These are phyloP conservation scores for Jimgerdemannia flammicorona DNA, from an alignment of 192 early-diverging fungal genomes.

Conservation along the genomic window DNA sequence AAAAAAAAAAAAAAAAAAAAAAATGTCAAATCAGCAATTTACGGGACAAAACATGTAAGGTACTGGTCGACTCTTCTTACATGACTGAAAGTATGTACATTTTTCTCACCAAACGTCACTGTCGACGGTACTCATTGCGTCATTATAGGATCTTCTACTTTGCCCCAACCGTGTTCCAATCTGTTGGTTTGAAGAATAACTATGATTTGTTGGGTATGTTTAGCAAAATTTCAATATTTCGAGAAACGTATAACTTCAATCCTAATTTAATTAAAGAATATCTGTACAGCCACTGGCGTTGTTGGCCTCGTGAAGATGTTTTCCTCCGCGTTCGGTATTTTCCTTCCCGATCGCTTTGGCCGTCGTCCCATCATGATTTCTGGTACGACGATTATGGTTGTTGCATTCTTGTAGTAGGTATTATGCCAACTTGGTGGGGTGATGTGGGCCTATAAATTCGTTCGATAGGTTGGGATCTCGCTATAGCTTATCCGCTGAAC, in stretches of 20 bases:
- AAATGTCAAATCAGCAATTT: constrained; percentile 53
- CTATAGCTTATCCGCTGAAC: constrained; percentile 4
- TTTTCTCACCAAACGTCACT: no score
- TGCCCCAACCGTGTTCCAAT: constrained; percentile 37
- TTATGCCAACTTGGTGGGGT: neutral
- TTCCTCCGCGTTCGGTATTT: neutral
- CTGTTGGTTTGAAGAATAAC: constrained; percentile 21
- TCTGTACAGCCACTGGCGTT: constrained; percentile 24
- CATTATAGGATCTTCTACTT: constrained; percentile 61
- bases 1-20: no score
- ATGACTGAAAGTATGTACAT: no score
- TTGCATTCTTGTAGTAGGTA: constrained; percentile 19
- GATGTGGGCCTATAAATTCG: no score
- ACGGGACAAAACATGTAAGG: constrained; percentile 74
- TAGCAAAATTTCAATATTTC: no score
- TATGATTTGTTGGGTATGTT: constrained; percentile 14
- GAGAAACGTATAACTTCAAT: no score
- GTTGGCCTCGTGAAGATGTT: constrained; percentile 14
- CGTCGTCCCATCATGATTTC: constrained; percentile 55
- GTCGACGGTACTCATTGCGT: no score
- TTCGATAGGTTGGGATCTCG: constrained; percentile 11
- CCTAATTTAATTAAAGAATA: no score
- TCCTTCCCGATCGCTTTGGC: neutral
- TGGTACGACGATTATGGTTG: constrained; percentile 65
- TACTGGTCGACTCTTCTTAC: no score